Percentiles rank a stretch among this genome's conserved stretches.
These are phyloP conservation scores for Diaporthe sp. DNA, from an alignment of 2,329 filamentous ascomycete genomes.

Conservation along the genomic window DNA sequence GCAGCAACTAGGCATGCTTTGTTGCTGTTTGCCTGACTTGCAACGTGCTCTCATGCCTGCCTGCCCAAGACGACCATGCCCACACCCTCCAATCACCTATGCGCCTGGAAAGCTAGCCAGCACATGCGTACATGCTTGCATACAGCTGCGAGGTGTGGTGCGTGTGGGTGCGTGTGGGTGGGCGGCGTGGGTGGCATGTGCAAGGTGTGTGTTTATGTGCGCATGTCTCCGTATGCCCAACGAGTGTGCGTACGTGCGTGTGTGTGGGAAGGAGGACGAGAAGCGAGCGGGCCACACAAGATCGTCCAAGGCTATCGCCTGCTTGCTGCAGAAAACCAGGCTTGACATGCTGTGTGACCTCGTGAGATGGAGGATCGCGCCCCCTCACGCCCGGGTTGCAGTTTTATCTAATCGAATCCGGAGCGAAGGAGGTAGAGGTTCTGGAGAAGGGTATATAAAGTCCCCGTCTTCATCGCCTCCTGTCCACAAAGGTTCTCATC, in stretches of 20 bases:
- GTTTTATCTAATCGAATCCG: conserved; percentile 6
- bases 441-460: conserved; percentile 14
- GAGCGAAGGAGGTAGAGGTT: not conserved
- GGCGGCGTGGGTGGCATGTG: not conserved
- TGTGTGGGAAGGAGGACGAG: not conserved
- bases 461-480: not conserved
- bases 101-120: conserved; percentile 20
- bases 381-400: conserved; percentile 7
- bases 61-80: not conserved
- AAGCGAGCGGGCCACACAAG: not conserved
- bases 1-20: not conserved
- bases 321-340: not conserved
- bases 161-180: not conserved
- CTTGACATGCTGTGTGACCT: conserved; percentile 21
- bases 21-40: not conserved
- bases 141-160: conserved; percentile 10
- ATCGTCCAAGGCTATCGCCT: conserved; percentile 14
- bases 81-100: not conserved
- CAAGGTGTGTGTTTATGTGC: not conserved
- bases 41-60: not conserved
- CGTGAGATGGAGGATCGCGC: conserved; percentile 5
- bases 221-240: not conserved
- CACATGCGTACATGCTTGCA: conserved; percentile 19
- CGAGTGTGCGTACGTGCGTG: not conserved
- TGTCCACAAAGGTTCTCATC: conserved; percentile 8